Conservation (phyloP, 164 flowering plant species). For the Liquidambar formosana region DNA sequence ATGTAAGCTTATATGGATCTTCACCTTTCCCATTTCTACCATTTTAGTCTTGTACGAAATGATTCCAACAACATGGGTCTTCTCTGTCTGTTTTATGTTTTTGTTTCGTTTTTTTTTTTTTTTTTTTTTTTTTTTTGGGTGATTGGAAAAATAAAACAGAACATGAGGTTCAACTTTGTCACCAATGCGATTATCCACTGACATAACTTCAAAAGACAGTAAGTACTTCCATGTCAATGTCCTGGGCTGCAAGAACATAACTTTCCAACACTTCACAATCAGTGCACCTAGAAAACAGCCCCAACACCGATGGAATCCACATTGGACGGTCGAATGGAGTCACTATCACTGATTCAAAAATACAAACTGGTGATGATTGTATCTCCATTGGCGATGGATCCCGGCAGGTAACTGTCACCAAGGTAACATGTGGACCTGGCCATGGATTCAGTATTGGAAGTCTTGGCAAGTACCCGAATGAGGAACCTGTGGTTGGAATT, state of each 20-base stretch:
- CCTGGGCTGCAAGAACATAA: conserved; percentile 30
- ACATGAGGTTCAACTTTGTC: conserved; percentile 36
- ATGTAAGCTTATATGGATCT: conserved; percentile 14
- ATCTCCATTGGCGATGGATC: conserved; percentile 57
- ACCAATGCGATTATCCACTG: conserved; percentile 23
- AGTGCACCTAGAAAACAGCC: conserved; percentile 40
- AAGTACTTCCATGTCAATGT: conserved; percentile 46
- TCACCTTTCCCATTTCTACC: too few relatives aligned
- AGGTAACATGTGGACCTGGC: conserved; percentile 53
- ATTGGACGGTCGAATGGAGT: conserved; percentile 35
- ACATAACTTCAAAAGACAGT: conserved; percentile 41
- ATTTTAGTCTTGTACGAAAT: too few relatives aligned
- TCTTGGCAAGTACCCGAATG: conserved; percentile 43
- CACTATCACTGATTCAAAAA: conserved; percentile 22
- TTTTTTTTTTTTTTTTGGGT: neutral
- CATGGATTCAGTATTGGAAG: conserved; percentile 67
- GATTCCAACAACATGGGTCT: too few relatives aligned
- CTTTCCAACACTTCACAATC: conserved; percentile 23
- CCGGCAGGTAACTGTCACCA: conserved; percentile 3
- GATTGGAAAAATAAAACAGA: conserved; percentile 24
- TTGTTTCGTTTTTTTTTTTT: too few relatives aligned
- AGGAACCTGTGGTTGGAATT: conserved; percentile 31
- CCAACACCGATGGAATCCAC: conserved; percentile 72
- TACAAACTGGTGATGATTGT: conserved; percentile 67
- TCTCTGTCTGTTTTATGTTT: too few relatives aligned